Evolutionary conservation across 1,139 yeast genomes (phyloP).

Genomic region (Arxiozyma slooffiae): DNA sequence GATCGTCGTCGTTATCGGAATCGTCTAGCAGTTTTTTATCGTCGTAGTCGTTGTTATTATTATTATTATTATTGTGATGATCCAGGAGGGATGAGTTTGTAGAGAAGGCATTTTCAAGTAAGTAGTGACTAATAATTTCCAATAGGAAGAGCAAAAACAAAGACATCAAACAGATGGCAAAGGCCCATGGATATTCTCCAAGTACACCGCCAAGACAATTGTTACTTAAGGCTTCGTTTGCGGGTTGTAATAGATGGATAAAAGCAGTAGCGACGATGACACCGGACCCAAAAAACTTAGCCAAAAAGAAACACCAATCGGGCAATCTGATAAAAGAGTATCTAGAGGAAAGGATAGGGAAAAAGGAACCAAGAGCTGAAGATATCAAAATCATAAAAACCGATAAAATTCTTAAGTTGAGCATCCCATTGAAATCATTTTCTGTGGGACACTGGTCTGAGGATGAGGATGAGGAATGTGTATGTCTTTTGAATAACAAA

Average conservation of each 20-base stretch:
- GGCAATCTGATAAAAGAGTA: conserved; percentile 47
- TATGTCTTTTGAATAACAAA: conserved; percentile 5
- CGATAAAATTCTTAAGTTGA: conserved; percentile 51
- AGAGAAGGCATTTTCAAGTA: conserved; percentile 30
- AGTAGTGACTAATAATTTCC: conserved; percentile 38
- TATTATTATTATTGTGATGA: too few relatives aligned
- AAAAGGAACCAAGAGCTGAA: conserved; percentile 48
- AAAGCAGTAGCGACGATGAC: conserved; percentile 86
- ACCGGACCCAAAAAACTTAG: conserved; percentile 85
- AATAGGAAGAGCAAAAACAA: conserved; percentile 43
- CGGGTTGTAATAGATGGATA: conserved; percentile 76
- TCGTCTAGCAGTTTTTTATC: not conserved
- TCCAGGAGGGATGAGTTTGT: conserved; percentile 10
- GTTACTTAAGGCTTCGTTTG: conserved; percentile 44
- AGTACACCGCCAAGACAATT: conserved; percentile 50
- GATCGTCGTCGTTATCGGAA: conserved; percentile 7
- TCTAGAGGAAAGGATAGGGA: conserved; percentile 50
- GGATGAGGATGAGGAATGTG: not conserved
- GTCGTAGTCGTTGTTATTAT: too few relatives aligned
- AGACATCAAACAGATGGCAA: conserved; percentile 50
- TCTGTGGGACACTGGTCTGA: not conserved
- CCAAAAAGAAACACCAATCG: conserved; percentile 50
- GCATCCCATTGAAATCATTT: conserved; percentile 33
- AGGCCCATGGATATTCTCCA: conserved; percentile 54
- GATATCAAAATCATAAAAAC: conserved; percentile 51